These are phyloP conservation scores for Podaxis sp. DNA, from an alignment of 768 basidiomycete species.

Conservation along the genomic window DNA sequence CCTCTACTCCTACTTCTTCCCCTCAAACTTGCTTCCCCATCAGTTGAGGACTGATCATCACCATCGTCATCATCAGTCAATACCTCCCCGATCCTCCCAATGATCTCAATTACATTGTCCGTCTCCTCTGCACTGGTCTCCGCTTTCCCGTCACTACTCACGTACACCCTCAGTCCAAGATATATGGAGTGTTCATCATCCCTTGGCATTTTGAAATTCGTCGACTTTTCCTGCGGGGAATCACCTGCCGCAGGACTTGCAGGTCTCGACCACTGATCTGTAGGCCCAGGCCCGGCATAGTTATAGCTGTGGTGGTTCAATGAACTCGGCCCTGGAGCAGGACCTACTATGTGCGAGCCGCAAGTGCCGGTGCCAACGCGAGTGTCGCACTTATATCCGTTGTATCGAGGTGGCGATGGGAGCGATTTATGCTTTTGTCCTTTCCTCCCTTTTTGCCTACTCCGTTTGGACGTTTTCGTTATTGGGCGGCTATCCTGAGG, in stretches of 20 bases:
- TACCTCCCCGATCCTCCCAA: neutral
- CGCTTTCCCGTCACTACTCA: neutral
- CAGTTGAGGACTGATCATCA: neutral
- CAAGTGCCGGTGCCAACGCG: neutral
- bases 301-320: neutral
- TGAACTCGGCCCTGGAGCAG: neutral
- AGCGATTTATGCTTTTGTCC: neutral
- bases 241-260: neutral
- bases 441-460: neutral
- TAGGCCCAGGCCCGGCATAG: neutral
- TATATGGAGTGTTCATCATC: neutral
- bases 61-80: neutral
- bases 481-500: neutral
- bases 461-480: neutral
- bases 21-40: neutral
- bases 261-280: conserved; percentile 1
- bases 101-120: neutral
- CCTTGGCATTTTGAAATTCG: neutral
- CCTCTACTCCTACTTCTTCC: neutral
- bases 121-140: neutral
- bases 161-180: neutral
- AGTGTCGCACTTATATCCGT: conserved; percentile 2
- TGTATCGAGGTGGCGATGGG: conserved; percentile 1
- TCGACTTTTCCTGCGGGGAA: neutral
- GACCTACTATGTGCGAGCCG: neutral